Conservation (phyloP, 176 grass and related monocot genomes). For the Raddia distichophylla region DNA sequence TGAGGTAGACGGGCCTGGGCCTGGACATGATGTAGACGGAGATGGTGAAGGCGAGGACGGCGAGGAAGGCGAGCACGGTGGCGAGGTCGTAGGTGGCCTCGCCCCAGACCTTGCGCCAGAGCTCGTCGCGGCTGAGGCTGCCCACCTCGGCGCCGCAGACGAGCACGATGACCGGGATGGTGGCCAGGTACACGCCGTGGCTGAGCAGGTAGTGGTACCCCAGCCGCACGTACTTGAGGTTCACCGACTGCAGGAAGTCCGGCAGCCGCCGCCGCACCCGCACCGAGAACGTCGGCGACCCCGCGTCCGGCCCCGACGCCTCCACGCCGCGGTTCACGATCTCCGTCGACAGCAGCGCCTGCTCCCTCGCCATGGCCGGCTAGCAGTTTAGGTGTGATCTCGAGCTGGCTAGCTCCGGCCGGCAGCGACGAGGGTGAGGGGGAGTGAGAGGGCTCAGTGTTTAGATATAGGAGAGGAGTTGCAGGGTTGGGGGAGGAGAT, state of each 20-base stretch:
- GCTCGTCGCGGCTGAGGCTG: slow-evolving; percentile 84
- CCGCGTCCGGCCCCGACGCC: slow-evolving; percentile 86
- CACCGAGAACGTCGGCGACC: slow-evolving; percentile 91
- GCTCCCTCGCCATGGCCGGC: slow-evolving; percentile 64
- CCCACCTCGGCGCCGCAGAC: slow-evolving; percentile 91
- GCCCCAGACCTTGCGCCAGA: slow-evolving; percentile 84
- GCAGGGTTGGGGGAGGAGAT: slow-evolving; percentile 40
- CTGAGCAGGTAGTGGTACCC: slow-evolving; percentile 97
- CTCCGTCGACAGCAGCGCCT: slow-evolving; percentile 86
- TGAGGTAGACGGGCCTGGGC: slow-evolving; percentile 88
- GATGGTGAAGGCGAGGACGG: slow-evolving; percentile 85
- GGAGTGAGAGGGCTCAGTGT: neutral
- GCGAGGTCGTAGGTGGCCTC: slow-evolving; percentile 96
- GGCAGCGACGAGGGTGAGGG: slow-evolving; percentile 14
- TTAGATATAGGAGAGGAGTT: slow-evolving; percentile 41
- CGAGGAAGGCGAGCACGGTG: slow-evolving; percentile 89
- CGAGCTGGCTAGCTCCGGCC: neutral
- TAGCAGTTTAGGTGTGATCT: neutral
- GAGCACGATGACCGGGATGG: slow-evolving; percentile 84
- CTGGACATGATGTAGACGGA: slow-evolving; percentile 92
- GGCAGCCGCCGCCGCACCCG: slow-evolving; percentile 85
- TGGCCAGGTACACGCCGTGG: slow-evolving; percentile 92
- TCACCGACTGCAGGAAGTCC: slow-evolving; percentile 96
- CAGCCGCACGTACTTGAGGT: slow-evolving; percentile 92
- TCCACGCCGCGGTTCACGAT: slow-evolving; percentile 96